Percentiles rank a stretch among this genome's conserved stretches.
phyloP scores from a whole-genome alignment of 1,284 basidiomycete genomes.

The Rhodotorula glutinis region DNA sequence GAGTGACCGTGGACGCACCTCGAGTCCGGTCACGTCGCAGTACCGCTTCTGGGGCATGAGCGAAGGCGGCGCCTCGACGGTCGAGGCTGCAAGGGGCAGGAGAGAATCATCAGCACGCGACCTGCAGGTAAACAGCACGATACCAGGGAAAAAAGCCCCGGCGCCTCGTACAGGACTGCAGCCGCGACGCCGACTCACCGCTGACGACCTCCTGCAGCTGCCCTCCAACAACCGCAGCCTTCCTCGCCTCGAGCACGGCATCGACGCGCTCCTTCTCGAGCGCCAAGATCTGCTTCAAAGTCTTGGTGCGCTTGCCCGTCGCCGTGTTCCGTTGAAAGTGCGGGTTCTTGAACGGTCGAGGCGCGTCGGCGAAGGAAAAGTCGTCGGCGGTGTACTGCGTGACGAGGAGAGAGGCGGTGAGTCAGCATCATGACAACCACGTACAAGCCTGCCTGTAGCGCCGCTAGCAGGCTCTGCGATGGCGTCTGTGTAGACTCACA shows the following conservation, averaged over 20 bases:
- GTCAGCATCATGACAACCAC: no score
- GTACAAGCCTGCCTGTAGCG: no score
- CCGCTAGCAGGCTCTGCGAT: no score
- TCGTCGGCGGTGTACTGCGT: constrained; percentile 30
- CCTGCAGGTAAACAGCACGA: no score
- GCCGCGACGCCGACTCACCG: constrained; percentile 4
- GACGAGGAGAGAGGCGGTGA: no score
- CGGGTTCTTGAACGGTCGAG: constrained; percentile 42
- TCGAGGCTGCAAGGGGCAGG: no score
- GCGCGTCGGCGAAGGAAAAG: constrained; percentile 32
- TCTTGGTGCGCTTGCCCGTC: constrained; percentile 34
- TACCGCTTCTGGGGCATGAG: constrained; percentile 44
- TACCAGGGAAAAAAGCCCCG: no score
- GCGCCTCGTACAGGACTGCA: no score
- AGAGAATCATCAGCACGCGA: no score
- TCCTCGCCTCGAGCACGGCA: constrained; percentile 18
- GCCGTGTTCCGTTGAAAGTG: constrained; percentile 23
- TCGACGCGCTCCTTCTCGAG: constrained; percentile 41
- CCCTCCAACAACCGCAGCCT: not conserved
- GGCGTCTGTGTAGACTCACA: no score
- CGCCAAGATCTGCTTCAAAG: constrained; percentile 43
- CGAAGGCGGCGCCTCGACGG: not conserved
- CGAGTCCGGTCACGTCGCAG: constrained; percentile 56
- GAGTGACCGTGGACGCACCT: no score
- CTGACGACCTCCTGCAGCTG: constrained; percentile 4